Base-by-base conservation (phyloP, 768 basidiomycete species). In the Podaxis sp. region DNA sequence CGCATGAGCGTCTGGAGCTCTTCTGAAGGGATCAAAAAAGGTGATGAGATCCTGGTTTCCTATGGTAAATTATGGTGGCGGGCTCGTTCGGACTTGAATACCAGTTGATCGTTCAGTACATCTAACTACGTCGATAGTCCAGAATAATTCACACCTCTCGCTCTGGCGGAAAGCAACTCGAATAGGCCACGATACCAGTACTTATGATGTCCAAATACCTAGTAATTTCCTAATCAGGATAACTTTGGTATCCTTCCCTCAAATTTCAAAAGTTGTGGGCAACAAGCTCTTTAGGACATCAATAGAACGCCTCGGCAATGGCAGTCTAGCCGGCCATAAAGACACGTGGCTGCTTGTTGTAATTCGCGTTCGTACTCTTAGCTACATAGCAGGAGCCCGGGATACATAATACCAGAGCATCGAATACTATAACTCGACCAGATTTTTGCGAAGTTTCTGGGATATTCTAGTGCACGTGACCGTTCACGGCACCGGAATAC, bases 11-110 rank as follows among this genome's bases (percentile, higher is more conserved):
- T 98, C 36, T 90, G 89, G 86, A 89, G 85, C 61, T 77, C 76
- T 53, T 75, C 74, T 57, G 78, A 81, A 54, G 78, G 75, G 5
- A 86, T 96, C 51, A 82, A 77, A 66, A 94, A 90, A 73, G 90
- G 92, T 6, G 85, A 93, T 12, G 94, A 96, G 74, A 83, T 98
- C 36, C 70, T 94, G 29, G 91, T 96, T 22, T 91, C 89, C 12
- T 96, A 96, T 70, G 95, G 95, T 22, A 94, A 93, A 70, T 80
- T 82, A 17, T 93, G 90, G 89, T 95, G 93, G 94, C 76, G 71
- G 12, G 79, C 80, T 59, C 79, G 89, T 63, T 19, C n/a, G 19
- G 2, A 17, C 8, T 33, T 33, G 33, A 33, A 33, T 33, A 9
- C 9, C 8, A 33, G 33, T 33, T 33, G 8, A 33, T 33, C 8